These are phyloP conservation scores for Thalassiosira sp. DNA, from an alignment of 352 stramenopile species.

Conservation along the genomic window DNA sequence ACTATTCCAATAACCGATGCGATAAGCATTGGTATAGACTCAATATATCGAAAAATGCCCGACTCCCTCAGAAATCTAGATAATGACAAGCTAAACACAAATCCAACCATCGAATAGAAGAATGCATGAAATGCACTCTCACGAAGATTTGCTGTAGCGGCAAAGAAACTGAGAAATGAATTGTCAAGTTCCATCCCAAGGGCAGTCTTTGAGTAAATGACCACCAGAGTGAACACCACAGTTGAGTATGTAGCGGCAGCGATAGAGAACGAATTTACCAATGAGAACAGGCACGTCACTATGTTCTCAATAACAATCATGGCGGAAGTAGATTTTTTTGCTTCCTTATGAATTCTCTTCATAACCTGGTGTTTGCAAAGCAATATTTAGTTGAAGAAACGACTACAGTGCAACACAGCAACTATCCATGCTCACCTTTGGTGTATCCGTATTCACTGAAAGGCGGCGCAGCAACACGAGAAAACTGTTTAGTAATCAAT, in stretches of 20 bases:
- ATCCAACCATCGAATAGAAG: conserved; percentile 13
- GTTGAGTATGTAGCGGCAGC: conserved; percentile 17
- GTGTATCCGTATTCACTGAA: background rate
- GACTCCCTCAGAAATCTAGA: background rate
- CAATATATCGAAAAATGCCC: conserved; percentile 3
- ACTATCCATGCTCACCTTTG: background rate
- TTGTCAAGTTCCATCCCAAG: conserved; percentile 19
- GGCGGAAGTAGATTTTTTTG: background rate
- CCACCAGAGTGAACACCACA: conserved; percentile 25
- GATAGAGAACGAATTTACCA: conserved; percentile 6
- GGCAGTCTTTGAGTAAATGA: conserved; percentile 27
- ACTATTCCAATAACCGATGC: background rate
- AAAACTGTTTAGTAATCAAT: background rate
- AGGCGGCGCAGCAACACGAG: background rate
- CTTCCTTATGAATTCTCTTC: background rate
- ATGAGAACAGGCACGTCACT: background rate
- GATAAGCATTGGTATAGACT: background rate
- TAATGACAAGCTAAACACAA: background rate
- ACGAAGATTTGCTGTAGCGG: conserved; percentile 1
- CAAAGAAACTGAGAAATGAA: conserved; percentile 25
- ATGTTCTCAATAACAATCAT: background rate
- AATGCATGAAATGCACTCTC: conserved; percentile 15
- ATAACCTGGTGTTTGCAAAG: conserved; percentile 3
- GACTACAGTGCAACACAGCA: background rate
- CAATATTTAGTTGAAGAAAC: background rate